Percentiles rank a stretch among this genome's conserved stretches.
Conservation (phyloP, 1,139 yeast genomes). For the Geotrichum reessii region DNA sequence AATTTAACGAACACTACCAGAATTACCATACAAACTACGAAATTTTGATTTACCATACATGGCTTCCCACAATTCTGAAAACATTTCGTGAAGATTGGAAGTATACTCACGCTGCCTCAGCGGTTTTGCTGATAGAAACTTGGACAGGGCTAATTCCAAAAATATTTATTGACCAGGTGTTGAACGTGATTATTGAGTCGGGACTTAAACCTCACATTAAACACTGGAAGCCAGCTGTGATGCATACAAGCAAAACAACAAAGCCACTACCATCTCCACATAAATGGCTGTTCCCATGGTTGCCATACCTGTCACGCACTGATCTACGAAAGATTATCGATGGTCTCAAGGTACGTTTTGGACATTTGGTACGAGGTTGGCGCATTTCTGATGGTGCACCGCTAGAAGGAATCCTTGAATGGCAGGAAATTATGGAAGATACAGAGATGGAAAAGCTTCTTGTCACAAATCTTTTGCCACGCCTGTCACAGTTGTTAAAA, state of each 20-base stretch:
- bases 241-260: constrained; percentile 1
- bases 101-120: constrained; percentile 31
- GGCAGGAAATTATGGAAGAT: constrained; percentile 40
- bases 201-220: constrained; percentile 35
- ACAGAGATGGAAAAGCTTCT: constrained; percentile 29
- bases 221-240: constrained; percentile 36
- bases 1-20: background rate
- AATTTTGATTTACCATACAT: constrained; percentile 34
- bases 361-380: constrained; percentile 36
- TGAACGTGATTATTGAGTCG: constrained; percentile 36
- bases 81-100: constrained; percentile 37
- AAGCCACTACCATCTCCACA: constrained; percentile 29
- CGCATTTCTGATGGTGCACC: constrained; percentile 28
- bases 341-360: constrained; percentile 34
- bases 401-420: constrained; percentile 34
- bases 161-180: constrained; percentile 31
- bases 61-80: constrained; percentile 36
- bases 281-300: constrained; percentile 45
- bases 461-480: constrained; percentile 33
- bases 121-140: constrained; percentile 37
- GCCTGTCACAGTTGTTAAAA: constrained; percentile 30
- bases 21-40: constrained; percentile 32
- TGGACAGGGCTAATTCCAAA: constrained; percentile 42
- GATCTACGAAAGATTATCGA: constrained; percentile 20
- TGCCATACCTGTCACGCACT: constrained; percentile 32